phyloP scores from a whole-genome alignment of 306 rosid genomes.

The Mucuna pruriens region DNA sequence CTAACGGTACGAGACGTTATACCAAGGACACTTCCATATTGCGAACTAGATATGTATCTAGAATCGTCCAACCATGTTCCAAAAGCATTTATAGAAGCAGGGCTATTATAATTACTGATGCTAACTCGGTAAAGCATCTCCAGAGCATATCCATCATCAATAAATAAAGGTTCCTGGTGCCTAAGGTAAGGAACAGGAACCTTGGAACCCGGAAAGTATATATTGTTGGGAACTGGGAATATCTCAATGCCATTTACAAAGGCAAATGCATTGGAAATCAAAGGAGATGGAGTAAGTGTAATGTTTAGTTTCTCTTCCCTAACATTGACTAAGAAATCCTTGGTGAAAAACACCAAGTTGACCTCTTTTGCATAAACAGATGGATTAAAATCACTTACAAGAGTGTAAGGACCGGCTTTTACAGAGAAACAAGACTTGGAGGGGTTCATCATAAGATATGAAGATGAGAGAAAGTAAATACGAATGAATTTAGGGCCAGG shows the following conservation, averaged over 20 bases:
- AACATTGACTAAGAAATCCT: conserved; percentile 48
- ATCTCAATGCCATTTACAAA: conserved; percentile 75
- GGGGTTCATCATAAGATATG: background rate
- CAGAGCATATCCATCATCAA: conserved; percentile 39
- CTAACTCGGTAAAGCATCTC: conserved; percentile 40
- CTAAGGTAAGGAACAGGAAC: conserved; percentile 42
- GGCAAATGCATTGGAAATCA: conserved; percentile 48
- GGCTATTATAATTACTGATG: fast-evolving
- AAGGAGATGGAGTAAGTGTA: conserved; percentile 48
- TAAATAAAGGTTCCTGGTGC: background rate
- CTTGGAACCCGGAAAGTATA: conserved; percentile 44
- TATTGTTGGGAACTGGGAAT: conserved; percentile 59
- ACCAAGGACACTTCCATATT: conserved; percentile 32
- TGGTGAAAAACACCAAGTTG: conserved; percentile 24
- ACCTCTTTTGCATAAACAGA: conserved; percentile 40
- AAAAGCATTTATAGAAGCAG: conserved; percentile 25
- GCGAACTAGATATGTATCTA: conserved; percentile 22
- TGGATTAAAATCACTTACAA: conserved; percentile 55
- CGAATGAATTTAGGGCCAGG: conserved; percentile 61
- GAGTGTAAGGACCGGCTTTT: conserved; percentile 53
- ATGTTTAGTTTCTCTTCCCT: conserved; percentile 45
- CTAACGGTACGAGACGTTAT: fast-evolving
- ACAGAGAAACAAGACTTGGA: conserved; percentile 58
- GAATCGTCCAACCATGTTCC: conserved; percentile 38
- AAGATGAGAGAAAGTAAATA: conserved; percentile 49